Percentiles rank a stretch among this genome's conserved stretches.
Conservation (phyloP, 331 rosid genomes). For the Pyrus hybrid region DNA sequence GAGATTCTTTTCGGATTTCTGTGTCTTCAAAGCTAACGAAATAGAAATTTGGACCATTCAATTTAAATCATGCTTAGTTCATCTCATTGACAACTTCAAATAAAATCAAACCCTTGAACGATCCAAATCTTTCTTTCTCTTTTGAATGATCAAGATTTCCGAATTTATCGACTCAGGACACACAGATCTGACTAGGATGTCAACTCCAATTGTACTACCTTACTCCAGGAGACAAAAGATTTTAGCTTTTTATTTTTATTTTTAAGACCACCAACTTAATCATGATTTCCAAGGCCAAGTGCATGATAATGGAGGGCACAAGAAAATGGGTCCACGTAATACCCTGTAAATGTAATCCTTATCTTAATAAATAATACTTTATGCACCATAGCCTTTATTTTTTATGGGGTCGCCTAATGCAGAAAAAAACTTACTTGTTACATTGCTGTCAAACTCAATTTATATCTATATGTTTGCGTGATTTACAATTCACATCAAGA, state of each 20-base stretch:
- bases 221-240: background rate
- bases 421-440: too few relatives aligned
- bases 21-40: too few relatives aligned
- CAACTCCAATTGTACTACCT: background rate
- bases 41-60: accelerated
- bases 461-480: background rate
- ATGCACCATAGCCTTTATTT: background rate
- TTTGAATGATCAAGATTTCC: too few relatives aligned
- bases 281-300: background rate
- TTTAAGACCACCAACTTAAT: background rate
- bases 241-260: background rate
- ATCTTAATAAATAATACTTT: background rate
- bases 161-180: too few relatives aligned
- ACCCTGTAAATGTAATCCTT: background rate
- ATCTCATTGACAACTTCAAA: too few relatives aligned
- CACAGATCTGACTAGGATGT: too few relatives aligned
- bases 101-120: too few relatives aligned
- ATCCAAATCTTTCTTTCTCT: too few relatives aligned
- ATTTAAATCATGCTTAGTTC: too few relatives aligned
- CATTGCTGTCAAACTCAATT: too few relatives aligned
- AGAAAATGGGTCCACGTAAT: background rate
- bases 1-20: too few relatives aligned
- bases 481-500: too few relatives aligned
- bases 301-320: background rate
- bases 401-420: background rate